Conservation (phyloP, 208 protist genomes). For the Acanthamoeba royreba region DNA sequence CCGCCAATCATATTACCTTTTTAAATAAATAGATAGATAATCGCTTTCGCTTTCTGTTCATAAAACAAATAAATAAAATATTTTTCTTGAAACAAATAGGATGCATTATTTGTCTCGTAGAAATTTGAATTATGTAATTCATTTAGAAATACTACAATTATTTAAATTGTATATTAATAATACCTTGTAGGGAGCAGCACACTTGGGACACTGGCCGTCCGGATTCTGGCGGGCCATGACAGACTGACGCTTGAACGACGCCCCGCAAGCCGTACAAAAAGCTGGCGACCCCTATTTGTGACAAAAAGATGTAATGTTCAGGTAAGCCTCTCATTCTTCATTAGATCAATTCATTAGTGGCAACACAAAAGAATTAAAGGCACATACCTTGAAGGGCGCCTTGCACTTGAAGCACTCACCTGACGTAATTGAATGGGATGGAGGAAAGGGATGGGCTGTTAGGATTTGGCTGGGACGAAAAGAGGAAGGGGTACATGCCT, state of each 20-base stretch:
- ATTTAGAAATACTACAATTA: too few species aligned
- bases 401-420: background rate
- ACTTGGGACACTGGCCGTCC: background rate
- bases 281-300: background rate
- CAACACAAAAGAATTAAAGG: background rate
- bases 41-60: too few species aligned
- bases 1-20: background rate
- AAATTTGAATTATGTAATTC: too few species aligned
- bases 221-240: slow-evolving; percentile 12
- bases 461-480: too few species aligned
- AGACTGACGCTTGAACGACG: slow-evolving; percentile 23
- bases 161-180: too few species aligned
- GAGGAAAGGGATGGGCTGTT: too few species aligned
- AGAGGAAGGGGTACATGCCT: too few species aligned
- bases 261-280: slow-evolving; percentile 4
- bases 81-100: background rate
- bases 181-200: background rate
- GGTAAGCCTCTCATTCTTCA: too few species aligned
- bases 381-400: background rate
- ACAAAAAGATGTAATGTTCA: background rate
- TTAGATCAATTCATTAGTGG: too few species aligned
- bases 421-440: too few species aligned
- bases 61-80: background rate
- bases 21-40: background rate
- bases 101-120: background rate